phyloP scores from a whole-genome alignment of 1,139 yeast genomes.

The Pichia sp. region DNA sequence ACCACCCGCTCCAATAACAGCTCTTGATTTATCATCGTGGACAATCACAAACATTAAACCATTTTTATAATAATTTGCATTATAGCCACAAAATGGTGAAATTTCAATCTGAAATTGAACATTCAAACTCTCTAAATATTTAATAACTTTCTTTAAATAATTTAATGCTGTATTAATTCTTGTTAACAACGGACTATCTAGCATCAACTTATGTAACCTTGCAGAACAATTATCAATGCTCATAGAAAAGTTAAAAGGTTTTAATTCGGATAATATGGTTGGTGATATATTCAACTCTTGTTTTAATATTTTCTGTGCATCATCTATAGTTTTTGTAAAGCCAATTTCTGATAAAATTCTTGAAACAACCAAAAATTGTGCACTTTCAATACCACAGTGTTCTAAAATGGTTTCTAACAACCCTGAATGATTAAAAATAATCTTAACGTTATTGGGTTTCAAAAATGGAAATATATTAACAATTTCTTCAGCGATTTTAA shows the following conservation, averaged over 20 bases:
- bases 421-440: constrained; percentile 74
- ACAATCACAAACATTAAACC: constrained; percentile 79
- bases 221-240: constrained; percentile 58
- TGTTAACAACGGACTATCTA: constrained; percentile 61
- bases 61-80: constrained; percentile 65
- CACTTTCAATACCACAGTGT: constrained; percentile 69
- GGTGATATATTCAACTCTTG: constrained; percentile 71
- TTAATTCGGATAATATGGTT: constrained; percentile 76
- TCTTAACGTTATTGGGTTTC: constrained; percentile 44
- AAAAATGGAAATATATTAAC: constrained; percentile 60
- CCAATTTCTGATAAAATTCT: constrained; percentile 72
- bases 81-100: constrained; percentile 77
- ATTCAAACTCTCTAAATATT: constrained; percentile 51
- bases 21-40: constrained; percentile 45
- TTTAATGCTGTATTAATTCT: constrained; percentile 57
- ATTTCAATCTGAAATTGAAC: constrained; percentile 40
- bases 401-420: constrained; percentile 69
- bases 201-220: constrained; percentile 61
- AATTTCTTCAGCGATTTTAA: constrained; percentile 75
- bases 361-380: constrained; percentile 62
- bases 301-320: constrained; percentile 57
- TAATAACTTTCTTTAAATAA: constrained; percentile 52
- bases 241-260: constrained; percentile 67
- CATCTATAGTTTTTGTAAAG: constrained; percentile 58
- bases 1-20: constrained; percentile 83